phyloP scores from a whole-genome alignment of 805 yeast species.

The Candida patagonica region DNA sequence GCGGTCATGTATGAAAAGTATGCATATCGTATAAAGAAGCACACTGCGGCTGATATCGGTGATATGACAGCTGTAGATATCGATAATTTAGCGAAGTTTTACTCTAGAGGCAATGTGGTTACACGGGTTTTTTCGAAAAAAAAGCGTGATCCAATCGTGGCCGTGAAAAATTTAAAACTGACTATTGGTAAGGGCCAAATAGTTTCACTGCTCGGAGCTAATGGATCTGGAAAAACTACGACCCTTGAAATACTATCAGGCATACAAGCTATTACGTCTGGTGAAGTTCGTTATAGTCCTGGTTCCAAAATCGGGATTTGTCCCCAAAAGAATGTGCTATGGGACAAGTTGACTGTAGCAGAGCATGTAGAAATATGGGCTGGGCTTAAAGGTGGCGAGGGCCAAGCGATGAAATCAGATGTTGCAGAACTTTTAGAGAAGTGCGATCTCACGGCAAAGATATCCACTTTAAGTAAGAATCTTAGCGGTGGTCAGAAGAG shows the following conservation, averaged over 20 bases:
- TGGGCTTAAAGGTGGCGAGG: slow-evolving; percentile 26
- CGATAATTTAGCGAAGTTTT: slow-evolving; percentile 19
- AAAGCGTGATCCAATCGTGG: slow-evolving; percentile 17
- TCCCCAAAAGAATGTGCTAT: slow-evolving; percentile 29
- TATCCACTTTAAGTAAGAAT: slow-evolving; percentile 15
- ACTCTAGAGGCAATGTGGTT: slow-evolving; percentile 12
- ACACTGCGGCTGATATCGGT: slow-evolving; percentile 9
- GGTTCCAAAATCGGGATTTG: slow-evolving; percentile 27
- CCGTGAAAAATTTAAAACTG: slow-evolving; percentile 24
- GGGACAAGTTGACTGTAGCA: slow-evolving; percentile 28
- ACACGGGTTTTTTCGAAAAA: too few species aligned
- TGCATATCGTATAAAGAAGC: slow-evolving; percentile 19
- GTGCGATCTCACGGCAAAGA: slow-evolving; percentile 25
- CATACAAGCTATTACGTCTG: slow-evolving; percentile 23
- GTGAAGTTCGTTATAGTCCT: slow-evolving; percentile 18
- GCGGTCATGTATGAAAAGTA: slow-evolving; percentile 22
- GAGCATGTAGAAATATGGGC: slow-evolving; percentile 29
- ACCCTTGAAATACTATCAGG: slow-evolving; percentile 31
- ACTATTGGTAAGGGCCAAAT: slow-evolving; percentile 25
- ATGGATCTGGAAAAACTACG: slow-evolving; percentile 32
- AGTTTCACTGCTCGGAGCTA: slow-evolving; percentile 28
- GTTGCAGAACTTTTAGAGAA: slow-evolving; percentile 18
- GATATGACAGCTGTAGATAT: slow-evolving; percentile 17
- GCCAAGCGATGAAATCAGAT: slow-evolving; percentile 12
- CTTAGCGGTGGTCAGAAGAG: slow-evolving; percentile 31